A percentile compares a stretch with the other conserved stretches of the same genome.
Evolutionary conservation across 257 asterid species (phyloP).

Genomic region (Solanum arcanum): DNA sequence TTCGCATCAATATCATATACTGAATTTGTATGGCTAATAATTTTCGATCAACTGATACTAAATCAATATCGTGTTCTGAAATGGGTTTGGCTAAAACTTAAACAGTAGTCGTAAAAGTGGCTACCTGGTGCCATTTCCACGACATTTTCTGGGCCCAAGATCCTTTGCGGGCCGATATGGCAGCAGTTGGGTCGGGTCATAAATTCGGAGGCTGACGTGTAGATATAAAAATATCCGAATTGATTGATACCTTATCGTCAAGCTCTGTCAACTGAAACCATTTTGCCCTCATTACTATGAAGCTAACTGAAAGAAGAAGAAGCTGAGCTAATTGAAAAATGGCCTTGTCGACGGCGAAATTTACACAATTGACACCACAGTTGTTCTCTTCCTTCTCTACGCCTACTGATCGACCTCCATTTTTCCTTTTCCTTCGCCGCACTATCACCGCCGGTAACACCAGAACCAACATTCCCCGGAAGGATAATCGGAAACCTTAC

Average conservation of each 20-base stretch:
- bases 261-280: constrained; percentile 9
- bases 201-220: background rate
- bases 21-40: too few species aligned
- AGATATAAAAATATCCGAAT: background rate
- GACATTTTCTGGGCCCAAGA: background rate
- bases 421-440: constrained; percentile 22
- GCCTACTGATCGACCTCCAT: constrained; percentile 27
- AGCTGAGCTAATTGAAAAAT: constrained; percentile 6
- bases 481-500: constrained; percentile 9
- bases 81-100: background rate
- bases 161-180: background rate
- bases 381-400: constrained; percentile 28
- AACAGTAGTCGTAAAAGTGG: background rate
- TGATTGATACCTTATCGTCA: constrained; percentile 21
- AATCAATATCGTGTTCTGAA: too few species aligned
- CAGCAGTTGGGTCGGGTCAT: background rate
- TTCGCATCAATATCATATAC: too few species aligned
- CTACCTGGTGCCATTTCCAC: background rate
- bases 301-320: background rate
- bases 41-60: too few species aligned
- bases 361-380: constrained; percentile 61
- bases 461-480: constrained; percentile 13
- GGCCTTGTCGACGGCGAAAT: constrained; percentile 55
- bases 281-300: background rate
- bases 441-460: constrained; percentile 12